phyloP scores from a whole-genome alignment of 306 rosid genomes.

The Cyclanthera cordifolia region DNA sequence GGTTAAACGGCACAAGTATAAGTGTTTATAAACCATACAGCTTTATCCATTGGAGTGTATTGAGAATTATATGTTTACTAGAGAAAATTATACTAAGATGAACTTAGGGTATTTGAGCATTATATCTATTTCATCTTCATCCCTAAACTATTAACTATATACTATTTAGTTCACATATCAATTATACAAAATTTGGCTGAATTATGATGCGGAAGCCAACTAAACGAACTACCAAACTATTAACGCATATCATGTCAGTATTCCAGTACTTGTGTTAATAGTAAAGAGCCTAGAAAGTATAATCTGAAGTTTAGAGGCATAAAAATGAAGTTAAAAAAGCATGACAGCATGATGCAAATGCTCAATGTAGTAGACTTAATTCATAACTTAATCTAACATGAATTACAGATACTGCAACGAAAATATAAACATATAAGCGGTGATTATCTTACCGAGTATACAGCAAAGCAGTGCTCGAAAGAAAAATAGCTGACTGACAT shows the following conservation, averaged over 20 bases:
- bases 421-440: neutral
- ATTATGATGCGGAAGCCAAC: no score
- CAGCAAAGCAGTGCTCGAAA: conserved; percentile 90
- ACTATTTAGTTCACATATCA: no score
- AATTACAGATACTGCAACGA: neutral
- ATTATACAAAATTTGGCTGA: neutral
- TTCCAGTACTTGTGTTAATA: neutral
- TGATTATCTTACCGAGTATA: conserved; percentile 69
- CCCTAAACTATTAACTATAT: no score
- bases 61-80: neutral
- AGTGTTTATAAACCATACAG: neutral
- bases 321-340: neutral
- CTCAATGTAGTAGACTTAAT: neutral
- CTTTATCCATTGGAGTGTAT: neutral
- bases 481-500: conserved; percentile 98
- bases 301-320: neutral
- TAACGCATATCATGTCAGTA: neutral
- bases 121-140: neutral
- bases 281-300: neutral
- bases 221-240: no score
- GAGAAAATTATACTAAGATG: neutral
- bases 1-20: neutral
- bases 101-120: neutral
- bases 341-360: neutral
- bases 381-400: neutral